Conservation (phyloP, 2,329 filamentous ascomycete genomes). For the Scedosporium dehoogii region DNA sequence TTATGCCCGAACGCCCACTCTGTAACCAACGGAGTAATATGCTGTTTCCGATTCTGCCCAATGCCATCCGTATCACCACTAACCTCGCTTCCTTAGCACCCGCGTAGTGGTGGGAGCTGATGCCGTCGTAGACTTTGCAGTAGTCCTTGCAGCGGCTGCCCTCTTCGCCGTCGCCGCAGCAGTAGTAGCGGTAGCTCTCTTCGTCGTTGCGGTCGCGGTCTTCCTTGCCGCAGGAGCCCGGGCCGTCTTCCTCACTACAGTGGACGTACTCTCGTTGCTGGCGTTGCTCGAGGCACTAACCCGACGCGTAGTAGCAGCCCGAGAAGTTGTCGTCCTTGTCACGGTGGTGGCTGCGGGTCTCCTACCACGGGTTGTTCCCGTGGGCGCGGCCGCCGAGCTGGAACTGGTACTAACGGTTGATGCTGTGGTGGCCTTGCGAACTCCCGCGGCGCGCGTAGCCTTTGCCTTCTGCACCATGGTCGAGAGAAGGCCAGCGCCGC, state of each 20-base stretch:
- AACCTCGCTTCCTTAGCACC: conserved; percentile 44
- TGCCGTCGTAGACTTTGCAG: conserved; percentile 26
- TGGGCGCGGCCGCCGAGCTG: not conserved
- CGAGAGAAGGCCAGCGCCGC: conserved; percentile 43
- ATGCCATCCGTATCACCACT: not conserved
- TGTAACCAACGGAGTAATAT: not conserved
- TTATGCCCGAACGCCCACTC: not conserved
- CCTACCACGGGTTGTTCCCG: not conserved
- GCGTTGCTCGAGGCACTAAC: conserved; percentile 51
- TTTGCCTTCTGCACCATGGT: conserved; percentile 54
- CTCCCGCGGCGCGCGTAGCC: conserved; percentile 36
- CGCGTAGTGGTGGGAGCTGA: conserved; percentile 36
- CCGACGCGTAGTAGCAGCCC: conserved; percentile 20
- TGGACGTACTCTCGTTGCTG: conserved; percentile 54
- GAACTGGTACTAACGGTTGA: conserved; percentile 35
- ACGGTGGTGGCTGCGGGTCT: conserved; percentile 20
- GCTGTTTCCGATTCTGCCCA: not conserved
- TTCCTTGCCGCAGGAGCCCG: conserved; percentile 17
- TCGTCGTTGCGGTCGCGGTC: conserved; percentile 26
- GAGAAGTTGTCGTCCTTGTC: conserved; percentile 24
- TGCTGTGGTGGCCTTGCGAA: conserved; percentile 34
- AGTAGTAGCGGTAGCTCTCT: conserved; percentile 39
- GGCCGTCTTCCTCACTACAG: conserved; percentile 48
- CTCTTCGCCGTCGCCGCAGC: conserved; percentile 24
- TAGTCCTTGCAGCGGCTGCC: conserved; percentile 29